Base-by-base conservation (phyloP, 2,329 filamentous ascomycete species). In the Mycogone perniciosa region DNA sequence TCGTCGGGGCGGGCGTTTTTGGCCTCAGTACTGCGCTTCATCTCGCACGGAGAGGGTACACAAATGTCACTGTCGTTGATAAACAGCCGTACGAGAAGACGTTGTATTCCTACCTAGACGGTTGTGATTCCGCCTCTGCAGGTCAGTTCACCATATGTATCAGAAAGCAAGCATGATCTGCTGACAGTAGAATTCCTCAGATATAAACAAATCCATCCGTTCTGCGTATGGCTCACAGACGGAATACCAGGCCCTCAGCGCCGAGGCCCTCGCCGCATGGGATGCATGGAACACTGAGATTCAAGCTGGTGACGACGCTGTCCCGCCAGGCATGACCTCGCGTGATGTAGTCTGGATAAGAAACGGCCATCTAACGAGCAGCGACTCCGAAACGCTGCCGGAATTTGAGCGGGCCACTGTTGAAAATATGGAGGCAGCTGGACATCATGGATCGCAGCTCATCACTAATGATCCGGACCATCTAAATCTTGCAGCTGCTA, bases 1-100 rank as follows among this genome's bases (percentile, higher is more conserved):
- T 62, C 26, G 54, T 62, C 9, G 60, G 60, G 3, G 56, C 56
- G 3, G 60, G 60, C 61, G 64, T 44, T 45, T 69, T 71, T 33
- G 69, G 70, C 1, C 63, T 69, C 4, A 65, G 65, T 13, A 70
- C 68, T 2, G 67, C 63, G 3, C 57, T 62, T 34, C 61, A 67
- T 43, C 59, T 67, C 7, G 57, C 61, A 4, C 53, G 55, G 10
- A 59, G 70, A 8, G 76, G 75, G 4, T 79, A 77, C 58, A 64
- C 20, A 5, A 65, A 73, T 52, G 64, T 79, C 29, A 76, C 68
- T 7, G 67, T 79, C 8, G 65, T 79, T 33, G 76, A 80, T 57
- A 68, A 67, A 54, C 72, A 77, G 56, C 69, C 13, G 65, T 58
- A 75, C 33, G 64, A 71, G 9, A 49, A 68, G 33, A 62, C 63